Base-by-base conservation (phyloP, 176 grass and related monocot genomes). In the Avena insularis region DNA sequence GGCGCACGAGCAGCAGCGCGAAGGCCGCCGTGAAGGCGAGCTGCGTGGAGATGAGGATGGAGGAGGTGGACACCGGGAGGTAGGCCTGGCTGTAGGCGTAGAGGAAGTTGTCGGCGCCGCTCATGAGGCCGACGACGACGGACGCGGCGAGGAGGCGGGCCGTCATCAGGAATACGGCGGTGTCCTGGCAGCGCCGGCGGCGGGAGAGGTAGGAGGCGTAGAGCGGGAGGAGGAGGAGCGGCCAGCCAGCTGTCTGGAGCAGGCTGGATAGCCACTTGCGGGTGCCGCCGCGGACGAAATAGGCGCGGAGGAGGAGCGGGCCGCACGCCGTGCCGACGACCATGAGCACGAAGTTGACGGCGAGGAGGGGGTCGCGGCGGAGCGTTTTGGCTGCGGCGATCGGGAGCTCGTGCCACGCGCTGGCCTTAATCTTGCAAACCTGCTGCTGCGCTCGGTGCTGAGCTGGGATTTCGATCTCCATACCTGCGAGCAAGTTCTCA, bases 51-150 rank as follows among this genome's bases (percentile, higher is more conserved):
- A 91, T 66, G 36, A 98, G 88, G 89, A 98, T 85, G 31, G 93
- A 91, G 46, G 93, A 90, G 6, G 96, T 95, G 46, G 96, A 95
- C 16, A 98, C 93, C 3, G 96, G 96, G 61, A 95, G 91, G 86
- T 88, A 95, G 3, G 91, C 88, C n/a, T 90, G 14, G 0, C 91
- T 91, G 65, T 93, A 95, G 62, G 93, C 85, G 69, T 98, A 98
- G 59, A 98, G 72, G 61, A 92, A 89, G 87, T 95, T 86, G 59
- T 92, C 93, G 33, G 90, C 12, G 47, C 96, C 93, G 9, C 54
- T 77, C 86, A 98, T 74, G 51, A 98, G 6, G 60, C 96, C 93
- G 33, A 95, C 76, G 70, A 27, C 77, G 62, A 65, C 57, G 56
- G 79, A 82, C 38, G 90, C 65, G 12, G 72, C 79, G 57, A 98